These are phyloP conservation scores for Sarocladium brachiariae DNA, from an alignment of 2,329 filamentous ascomycete genomes.

Conservation along the genomic window DNA sequence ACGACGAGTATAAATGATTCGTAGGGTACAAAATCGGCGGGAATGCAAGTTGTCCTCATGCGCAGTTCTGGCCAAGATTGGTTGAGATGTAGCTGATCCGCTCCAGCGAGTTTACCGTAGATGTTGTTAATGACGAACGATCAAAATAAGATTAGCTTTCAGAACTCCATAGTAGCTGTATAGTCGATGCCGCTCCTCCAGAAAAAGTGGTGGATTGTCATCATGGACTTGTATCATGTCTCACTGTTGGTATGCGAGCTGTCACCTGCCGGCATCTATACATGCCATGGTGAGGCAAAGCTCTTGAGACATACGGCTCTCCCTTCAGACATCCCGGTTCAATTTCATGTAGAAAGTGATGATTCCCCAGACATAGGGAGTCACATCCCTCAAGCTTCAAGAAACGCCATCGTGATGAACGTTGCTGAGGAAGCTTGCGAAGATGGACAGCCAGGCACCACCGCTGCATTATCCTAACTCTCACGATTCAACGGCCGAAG, in stretches of 20 bases:
- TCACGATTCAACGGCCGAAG: conserved; percentile 11
- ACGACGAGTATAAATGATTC: no score
- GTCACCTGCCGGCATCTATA: neutral
- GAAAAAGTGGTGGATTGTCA: neutral
- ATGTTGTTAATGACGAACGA: no score
- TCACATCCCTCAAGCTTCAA: neutral
- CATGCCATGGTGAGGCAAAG: conserved; percentile 3
- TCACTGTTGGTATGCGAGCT: conserved; percentile 1
- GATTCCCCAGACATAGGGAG: neutral
- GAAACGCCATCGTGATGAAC: neutral
- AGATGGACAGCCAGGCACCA: conserved; percentile 11
- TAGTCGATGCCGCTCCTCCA: no score
- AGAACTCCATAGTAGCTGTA: no score
- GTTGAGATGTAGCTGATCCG: no score
- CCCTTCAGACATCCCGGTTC: neutral
- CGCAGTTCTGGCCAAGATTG: no score
- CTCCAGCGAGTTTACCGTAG: no score
- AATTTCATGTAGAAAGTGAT: neutral
- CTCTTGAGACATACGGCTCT: neutral
- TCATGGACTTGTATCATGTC: neutral
- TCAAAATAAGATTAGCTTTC: no score
- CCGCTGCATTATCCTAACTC: conserved; percentile 11
- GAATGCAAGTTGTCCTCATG: no score
- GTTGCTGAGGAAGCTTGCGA: neutral
- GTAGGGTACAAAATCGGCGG: no score